Percentiles rank a stretch among this genome's conserved stretches.
Evolutionary conservation across 2,329 filamentous ascomycete genomes (phyloP).

Genomic region (Pyricularia sp.): DNA sequence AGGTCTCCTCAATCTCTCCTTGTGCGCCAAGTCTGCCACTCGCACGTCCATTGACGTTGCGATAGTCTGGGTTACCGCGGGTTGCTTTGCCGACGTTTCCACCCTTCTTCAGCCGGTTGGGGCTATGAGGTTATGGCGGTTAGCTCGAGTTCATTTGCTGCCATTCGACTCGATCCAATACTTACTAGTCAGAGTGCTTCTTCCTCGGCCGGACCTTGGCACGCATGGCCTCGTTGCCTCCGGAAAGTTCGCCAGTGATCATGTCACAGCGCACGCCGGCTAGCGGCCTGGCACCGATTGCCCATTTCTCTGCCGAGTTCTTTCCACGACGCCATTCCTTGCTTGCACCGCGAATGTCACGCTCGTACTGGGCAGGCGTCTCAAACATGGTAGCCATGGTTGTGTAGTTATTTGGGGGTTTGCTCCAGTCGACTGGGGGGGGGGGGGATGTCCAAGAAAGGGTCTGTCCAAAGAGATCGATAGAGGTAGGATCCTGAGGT

Average conservation of each 20-base stretch:
- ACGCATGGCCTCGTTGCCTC: constrained; percentile 15
- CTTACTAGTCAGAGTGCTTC: constrained; percentile 23
- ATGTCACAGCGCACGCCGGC: constrained; percentile 15
- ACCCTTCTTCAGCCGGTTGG: constrained; percentile 9
- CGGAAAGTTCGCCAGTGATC: constrained; percentile 8
- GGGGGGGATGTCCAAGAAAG: neutral
- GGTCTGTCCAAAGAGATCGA: neutral
- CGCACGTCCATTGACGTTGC: neutral
- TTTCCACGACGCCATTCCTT: constrained; percentile 34
- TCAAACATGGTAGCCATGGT: constrained; percentile 16
- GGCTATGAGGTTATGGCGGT: neutral
- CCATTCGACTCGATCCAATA: constrained; percentile 5
- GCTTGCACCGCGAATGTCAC: constrained; percentile 33
- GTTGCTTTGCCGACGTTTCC: constrained; percentile 28
- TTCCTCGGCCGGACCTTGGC: constrained; percentile 25
- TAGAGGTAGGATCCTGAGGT: neutral
- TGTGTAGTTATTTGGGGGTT: neutral
- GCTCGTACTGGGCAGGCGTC: constrained; percentile 18
- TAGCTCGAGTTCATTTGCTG: neutral
- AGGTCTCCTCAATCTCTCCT: constrained; percentile 23
- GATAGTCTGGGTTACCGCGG: constrained; percentile 13
- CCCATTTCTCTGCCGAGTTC: constrained; percentile 32
- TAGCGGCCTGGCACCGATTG: constrained; percentile 23
- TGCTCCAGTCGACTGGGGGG: neutral
- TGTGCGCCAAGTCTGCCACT: constrained; percentile 20